Conservation (phyloP, 805 yeast species). For the Sugiyamaella smithiae region DNA sequence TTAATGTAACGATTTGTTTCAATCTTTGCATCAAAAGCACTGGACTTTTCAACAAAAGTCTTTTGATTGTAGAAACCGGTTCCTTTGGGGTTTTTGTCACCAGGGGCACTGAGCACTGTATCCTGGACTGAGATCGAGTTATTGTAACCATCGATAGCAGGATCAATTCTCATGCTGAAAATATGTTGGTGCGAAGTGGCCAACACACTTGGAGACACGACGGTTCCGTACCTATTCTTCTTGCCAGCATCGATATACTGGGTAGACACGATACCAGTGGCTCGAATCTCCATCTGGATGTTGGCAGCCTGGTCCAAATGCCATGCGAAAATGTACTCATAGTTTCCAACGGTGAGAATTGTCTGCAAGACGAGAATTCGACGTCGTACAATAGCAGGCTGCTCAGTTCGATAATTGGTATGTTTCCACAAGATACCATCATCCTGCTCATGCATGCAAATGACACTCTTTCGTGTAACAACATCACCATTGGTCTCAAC, state of each 20-base stretch:
- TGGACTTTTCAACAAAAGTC: constrained; percentile 65
- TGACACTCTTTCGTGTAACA: constrained; percentile 59
- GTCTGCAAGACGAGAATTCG: constrained; percentile 79
- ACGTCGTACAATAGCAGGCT: constrained; percentile 66
- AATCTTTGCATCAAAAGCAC: constrained; percentile 70
- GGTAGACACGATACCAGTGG: constrained; percentile 83
- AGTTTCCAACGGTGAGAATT: constrained; percentile 81
- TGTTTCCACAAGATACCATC: constrained; percentile 77
- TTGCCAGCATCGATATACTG: constrained; percentile 74
- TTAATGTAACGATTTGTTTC: constrained; percentile 72
- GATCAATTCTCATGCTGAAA: constrained; percentile 74
- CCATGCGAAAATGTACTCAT: constrained; percentile 71
- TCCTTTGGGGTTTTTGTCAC: constrained; percentile 58
- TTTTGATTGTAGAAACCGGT: constrained; percentile 68
- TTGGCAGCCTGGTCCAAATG: constrained; percentile 77
- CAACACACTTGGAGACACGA: constrained; percentile 75
- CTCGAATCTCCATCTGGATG: constrained; percentile 74
- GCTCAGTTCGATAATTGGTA: constrained; percentile 70
- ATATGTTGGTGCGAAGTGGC: constrained; percentile 86
- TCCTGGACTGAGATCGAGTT: constrained; percentile 74
- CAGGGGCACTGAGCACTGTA: constrained; percentile 56
- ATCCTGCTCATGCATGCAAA: constrained; percentile 84
- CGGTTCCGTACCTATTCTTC: constrained; percentile 65
- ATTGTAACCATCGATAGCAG: constrained; percentile 74
- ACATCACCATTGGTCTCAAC: constrained; percentile 62